Base-by-base conservation (phyloP, 2,329 filamentous ascomycete genomes). In the Penicillium sp. region DNA sequence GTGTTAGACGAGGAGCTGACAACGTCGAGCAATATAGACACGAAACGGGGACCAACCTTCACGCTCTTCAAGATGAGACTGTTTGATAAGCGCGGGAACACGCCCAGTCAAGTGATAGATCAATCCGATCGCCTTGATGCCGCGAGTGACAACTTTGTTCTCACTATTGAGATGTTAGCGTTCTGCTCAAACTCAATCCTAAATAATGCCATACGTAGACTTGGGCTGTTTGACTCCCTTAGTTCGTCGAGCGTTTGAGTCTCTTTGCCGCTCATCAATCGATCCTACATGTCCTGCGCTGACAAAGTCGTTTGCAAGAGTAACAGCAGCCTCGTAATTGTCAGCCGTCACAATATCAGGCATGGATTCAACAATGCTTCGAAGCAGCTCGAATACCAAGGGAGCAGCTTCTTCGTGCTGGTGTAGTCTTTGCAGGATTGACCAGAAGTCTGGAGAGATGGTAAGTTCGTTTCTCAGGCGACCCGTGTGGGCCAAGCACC, bases 361-460 rank as follows among this genome's bases (percentile, higher is more conserved):
- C n/a, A 80, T 76, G 3, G 76, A 76, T 10, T 84, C 78, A 2
- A 88, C 81, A 17, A 90, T 81, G 39, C 79, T 81, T 58, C 93
- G 85, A 0, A 96, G 74, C n/a, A 97, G 86, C 39, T 85, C 81
- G 62, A 97, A 97, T 0, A 94, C 89, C 11, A 83, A 76, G 0
- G 83, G 75, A 2, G 88, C 86, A 17, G 85, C 83, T 37, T 87
- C 83, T 3, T 80, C 70, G 46, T 84, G 78, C 16, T 75, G 73
- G 32, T 87, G 81, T 13, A 98, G 72, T 20, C 81, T 79, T 46
- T 88, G 83, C 36, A 98, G 73, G 10, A 96, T 86, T 4, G 85
- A 84, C 93, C 93, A 98, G 65, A 98, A 97, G 60, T 98, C 93
- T 0, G 93, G 93, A 13, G 91, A 97, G 10, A 87, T 91, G 68